Conservation (phyloP, 768 basidiomycete genomes). For the Agaricus sinodeliciosus region DNA sequence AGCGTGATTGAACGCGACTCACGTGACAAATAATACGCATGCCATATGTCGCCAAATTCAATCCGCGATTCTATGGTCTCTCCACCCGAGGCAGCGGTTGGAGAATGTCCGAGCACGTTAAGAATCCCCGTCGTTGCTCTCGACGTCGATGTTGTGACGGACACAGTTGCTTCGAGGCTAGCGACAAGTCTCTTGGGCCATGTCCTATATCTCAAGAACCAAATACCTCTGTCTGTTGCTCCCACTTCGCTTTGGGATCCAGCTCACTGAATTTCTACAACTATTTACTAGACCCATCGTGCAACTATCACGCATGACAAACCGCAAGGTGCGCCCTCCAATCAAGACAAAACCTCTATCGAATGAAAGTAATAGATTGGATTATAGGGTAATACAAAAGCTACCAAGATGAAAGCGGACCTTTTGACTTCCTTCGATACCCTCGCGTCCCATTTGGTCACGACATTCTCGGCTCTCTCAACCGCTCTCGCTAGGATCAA, state of each 20-base stretch:
- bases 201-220: conserved; percentile 71
- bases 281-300: conserved; percentile 44
- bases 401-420: conserved; percentile 54
- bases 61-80: too few species aligned
- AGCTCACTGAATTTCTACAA: background rate
- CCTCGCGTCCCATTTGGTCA: conserved; percentile 64
- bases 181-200: conserved; percentile 60
- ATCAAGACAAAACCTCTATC: background rate
- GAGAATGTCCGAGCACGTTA: background rate
- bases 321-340: conserved; percentile 28
- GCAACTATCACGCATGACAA: conserved; percentile 55
- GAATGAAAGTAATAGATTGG: background rate
- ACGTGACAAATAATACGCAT: too few species aligned
- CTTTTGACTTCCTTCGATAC: conserved; percentile 63
- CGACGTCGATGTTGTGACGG: conserved; percentile 45
- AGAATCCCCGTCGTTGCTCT: conserved; percentile 34
- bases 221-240: conserved; percentile 65
- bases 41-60: too few species aligned
- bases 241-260: background rate
- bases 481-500: conserved; percentile 44
- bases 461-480: conserved; percentile 69
- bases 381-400: conserved; percentile 35
- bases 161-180: conserved; percentile 56
- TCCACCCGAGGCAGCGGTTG: background rate
- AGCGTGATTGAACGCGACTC: too few species aligned